These are phyloP conservation scores for Psidium guajava DNA, from an alignment of 345 rosid species.

Conservation along the genomic window DNA sequence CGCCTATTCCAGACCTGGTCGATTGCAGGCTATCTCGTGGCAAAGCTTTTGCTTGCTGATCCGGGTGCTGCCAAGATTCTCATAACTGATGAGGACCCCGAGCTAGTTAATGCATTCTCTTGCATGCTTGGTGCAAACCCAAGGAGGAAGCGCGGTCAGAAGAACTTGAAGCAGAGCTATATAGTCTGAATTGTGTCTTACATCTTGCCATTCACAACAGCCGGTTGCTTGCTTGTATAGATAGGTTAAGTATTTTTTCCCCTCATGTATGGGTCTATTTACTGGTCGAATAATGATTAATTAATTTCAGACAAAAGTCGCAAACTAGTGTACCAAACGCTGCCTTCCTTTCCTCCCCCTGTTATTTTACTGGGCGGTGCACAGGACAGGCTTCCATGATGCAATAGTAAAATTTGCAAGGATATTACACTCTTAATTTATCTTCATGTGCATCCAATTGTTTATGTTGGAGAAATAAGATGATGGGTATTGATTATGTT, in stretches of 20 bases:
- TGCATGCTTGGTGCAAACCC: conserved; percentile 46
- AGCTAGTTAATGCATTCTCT: conserved; percentile 39
- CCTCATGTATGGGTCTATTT: neutral
- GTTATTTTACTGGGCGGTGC: neutral
- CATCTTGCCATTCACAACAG: neutral
- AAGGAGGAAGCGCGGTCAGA: conserved; percentile 34
- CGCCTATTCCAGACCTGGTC: conserved; percentile 43
- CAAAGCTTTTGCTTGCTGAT: conserved; percentile 34
- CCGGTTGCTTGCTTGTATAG: neutral
- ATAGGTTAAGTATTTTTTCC: neutral
- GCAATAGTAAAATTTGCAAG: neutral
- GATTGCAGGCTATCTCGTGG: conserved; percentile 42
- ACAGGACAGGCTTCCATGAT: neutral
- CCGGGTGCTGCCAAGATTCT: conserved; percentile 33
- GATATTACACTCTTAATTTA: neutral
- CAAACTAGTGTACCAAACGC: neutral
- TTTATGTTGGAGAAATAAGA: neutral
- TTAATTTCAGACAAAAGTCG: neutral
- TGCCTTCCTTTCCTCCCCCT: neutral
- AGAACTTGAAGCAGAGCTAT: conserved; percentile 23
- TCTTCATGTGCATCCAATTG: neutral
- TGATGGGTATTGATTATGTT: neutral
- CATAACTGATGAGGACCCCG: conserved; percentile 33
- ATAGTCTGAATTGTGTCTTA: conserved; percentile 16
- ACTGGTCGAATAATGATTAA: neutral